phyloP scores from a whole-genome alignment of 73 alveolate genomes.

The Blepharisma stoltei region DNA sequence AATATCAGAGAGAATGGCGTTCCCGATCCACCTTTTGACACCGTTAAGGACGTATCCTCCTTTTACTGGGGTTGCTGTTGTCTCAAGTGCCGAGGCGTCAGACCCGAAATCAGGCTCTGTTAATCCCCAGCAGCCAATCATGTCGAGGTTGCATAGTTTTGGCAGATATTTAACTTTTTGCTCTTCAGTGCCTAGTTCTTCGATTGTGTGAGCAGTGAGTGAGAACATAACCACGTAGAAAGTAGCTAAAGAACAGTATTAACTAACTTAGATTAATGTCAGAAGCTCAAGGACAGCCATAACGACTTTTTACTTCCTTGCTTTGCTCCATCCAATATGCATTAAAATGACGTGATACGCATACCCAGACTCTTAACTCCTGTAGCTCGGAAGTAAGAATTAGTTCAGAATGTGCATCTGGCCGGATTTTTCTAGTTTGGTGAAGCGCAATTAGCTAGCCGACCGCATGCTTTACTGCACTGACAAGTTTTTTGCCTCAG shows the following conservation, averaged over 20 bases:
- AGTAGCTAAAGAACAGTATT: constrained; percentile 53
- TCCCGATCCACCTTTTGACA: constrained; percentile 67
- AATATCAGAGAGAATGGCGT: constrained; percentile 45
- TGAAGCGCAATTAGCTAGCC: too few species aligned
- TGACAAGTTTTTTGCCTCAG: too few species aligned
- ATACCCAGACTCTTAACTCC: too few species aligned
- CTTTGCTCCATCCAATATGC: too few species aligned
- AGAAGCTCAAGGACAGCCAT: too few species aligned
- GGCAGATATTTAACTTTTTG: constrained; percentile 50
- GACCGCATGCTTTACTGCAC: too few species aligned
- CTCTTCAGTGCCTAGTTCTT: constrained; percentile 52
- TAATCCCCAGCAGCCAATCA: constrained; percentile 48
- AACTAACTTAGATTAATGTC: too few species aligned
- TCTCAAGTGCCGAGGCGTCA: constrained; percentile 58
- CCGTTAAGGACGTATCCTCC: constrained; percentile 71
- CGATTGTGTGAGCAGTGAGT: constrained; percentile 45
- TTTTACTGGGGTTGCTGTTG: constrained; percentile 46
- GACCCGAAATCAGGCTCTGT: constrained; percentile 69
- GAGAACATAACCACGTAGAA: constrained; percentile 42
- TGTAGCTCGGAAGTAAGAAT: too few species aligned
- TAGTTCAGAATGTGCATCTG: too few species aligned
- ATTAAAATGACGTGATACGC: too few species aligned
- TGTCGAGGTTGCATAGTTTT: constrained; percentile 33
- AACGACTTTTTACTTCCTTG: too few species aligned
- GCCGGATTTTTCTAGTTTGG: too few species aligned